Evolutionary conservation across 176 grass and related monocot genomes (phyloP).

Genomic region (Luzula sylvatica): DNA sequence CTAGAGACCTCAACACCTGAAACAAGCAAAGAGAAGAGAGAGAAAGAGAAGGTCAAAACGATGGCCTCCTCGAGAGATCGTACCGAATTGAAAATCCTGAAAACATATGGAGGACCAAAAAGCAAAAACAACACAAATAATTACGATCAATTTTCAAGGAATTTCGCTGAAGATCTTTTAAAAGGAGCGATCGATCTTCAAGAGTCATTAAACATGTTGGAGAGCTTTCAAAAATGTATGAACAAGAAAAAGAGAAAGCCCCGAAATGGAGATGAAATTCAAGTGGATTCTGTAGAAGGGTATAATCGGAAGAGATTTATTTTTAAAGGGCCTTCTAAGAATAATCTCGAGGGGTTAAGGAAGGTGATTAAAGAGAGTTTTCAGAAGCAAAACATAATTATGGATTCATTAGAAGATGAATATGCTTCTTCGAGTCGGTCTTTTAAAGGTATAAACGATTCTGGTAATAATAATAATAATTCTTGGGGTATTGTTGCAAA

Average conservation of each 20-base stretch:
- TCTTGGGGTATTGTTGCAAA: conserved; percentile 58
- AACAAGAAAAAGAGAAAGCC: conserved; percentile 36
- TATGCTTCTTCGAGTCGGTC: conserved; percentile 35
- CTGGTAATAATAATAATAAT: conserved; percentile 26
- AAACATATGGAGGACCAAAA: conserved; percentile 17
- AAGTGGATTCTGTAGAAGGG: background rate
- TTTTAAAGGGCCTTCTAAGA: conserved; percentile 11
- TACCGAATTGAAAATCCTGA: conserved; percentile 29
- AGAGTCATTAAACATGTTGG: conserved; percentile 65
- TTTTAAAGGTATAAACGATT: conserved; percentile 4
- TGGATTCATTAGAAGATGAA: conserved; percentile 26
- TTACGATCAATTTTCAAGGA: conserved; percentile 22
- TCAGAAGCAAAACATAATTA: conserved; percentile 37
- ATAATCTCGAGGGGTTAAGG: conserved; percentile 37
- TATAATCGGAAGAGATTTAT: background rate
- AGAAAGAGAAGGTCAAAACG: conserved; percentile 32
- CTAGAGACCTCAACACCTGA: conserved; percentile 28
- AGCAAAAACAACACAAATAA: background rate
- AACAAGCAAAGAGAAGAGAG: conserved; percentile 18
- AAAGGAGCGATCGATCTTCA: conserved; percentile 64
- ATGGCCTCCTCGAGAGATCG: conserved; percentile 16
- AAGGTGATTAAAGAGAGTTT: conserved; percentile 50
- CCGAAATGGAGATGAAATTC: conserved; percentile 10
- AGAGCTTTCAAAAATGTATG: conserved; percentile 40
- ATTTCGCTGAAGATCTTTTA: conserved; percentile 61